Evolutionary conservation across 768 basidiomycete species (phyloP), one percentile per base, ranked within the genome.

Genomic region (Exidia glandulosa): DNA sequence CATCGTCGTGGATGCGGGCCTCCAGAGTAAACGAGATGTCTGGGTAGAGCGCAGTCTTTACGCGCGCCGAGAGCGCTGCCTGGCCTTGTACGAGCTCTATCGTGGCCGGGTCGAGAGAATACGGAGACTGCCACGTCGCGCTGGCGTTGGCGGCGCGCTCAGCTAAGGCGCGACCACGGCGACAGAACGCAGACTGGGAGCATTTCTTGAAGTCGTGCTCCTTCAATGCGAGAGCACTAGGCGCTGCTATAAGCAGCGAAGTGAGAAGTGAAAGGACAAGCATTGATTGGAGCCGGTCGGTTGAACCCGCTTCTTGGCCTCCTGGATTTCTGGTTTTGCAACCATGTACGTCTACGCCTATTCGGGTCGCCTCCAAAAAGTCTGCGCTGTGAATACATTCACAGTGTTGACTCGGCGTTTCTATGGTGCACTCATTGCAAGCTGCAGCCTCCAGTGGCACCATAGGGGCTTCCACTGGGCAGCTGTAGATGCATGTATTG

Each of bases 121-220:
- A 99, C 1, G 95, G 95, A 0, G 94, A 96, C 37, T 73, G 76
- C 89, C 94, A 97, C 3, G 77, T 71, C 13, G 76, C 70, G 32
- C 73, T 72, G 7, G 79, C 77, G 58, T 81, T 81, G 41, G 75
- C 75, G 3, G 90, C 88, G 54, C 91, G 83, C 9, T 80, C 76
- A 60, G 92, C 82, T 50, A 99, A 82, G 0, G 87, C 88, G 54
- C 95, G 85, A 57, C 94, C 92, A 50, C 87, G 74, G n/a, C 90
- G 82, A 76, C 96, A 98, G 74, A 99, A 98, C 23, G 90, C 94
- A 0, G 92, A 83, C 72, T 98, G 91, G n/a, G 80, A 79, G 68
- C 96, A 98, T 60, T 84, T 91, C 73, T 96, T 97, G 80, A 94
- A 99, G 73, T 97, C 92, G 61, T 87, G 80, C 23, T 78, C 75